phyloP scores from a whole-genome alignment of 371 early-diverging fungal species.

The Dinochytrium kinnereticum region DNA sequence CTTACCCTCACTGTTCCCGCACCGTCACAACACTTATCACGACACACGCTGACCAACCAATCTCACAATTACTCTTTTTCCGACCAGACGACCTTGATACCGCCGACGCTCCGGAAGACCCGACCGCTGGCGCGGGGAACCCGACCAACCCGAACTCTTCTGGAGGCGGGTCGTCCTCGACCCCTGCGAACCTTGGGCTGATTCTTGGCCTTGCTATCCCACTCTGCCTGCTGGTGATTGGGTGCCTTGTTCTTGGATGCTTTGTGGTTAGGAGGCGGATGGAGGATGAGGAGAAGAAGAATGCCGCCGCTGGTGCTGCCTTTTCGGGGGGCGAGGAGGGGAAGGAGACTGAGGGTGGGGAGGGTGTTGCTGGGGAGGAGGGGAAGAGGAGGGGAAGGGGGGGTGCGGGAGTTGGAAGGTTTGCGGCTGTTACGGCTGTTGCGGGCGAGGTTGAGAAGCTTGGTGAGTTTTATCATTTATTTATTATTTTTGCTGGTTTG shows the following conservation, averaged over 20 bases:
- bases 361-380: background rate
- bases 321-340: background rate
- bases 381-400: background rate
- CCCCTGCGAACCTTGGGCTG: slow-evolving; percentile 4
- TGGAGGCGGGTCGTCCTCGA: background rate
- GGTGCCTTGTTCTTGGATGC: background rate
- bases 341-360: background rate
- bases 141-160: background rate
- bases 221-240: background rate
- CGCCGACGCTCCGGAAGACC: background rate
- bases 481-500: background rate
- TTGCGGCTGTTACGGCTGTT: background rate
- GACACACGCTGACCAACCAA: no score
- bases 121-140: background rate
- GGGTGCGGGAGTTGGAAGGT: background rate
- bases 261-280: background rate
- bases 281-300: slow-evolving; percentile 9
- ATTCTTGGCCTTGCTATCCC: slow-evolving; percentile 4
- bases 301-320: background rate
- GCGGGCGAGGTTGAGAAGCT: background rate
- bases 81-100: no score
- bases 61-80: no score
- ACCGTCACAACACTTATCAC: no score
- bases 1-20: no score
- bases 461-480: background rate